Conservation (phyloP, 352 stramenopile genomes). For the Peronospora destructor region DNA sequence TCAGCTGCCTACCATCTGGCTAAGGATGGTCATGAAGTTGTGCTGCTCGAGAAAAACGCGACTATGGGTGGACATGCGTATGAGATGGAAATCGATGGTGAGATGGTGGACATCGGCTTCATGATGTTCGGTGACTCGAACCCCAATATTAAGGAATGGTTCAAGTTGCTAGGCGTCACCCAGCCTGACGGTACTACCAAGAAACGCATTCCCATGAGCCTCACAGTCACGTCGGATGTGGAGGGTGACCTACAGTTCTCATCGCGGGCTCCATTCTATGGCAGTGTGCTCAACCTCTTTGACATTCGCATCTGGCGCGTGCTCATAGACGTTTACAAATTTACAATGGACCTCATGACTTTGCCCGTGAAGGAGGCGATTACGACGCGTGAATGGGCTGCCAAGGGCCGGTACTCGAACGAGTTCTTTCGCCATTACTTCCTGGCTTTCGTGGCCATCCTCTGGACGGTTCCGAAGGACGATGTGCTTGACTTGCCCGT, state of each 20-base stretch:
- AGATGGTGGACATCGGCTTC: slow-evolving; percentile 83
- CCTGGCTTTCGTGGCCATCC: slow-evolving; percentile 77
- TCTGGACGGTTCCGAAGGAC: slow-evolving; percentile 81
- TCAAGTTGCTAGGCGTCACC: slow-evolving; percentile 79
- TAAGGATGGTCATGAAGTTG: slow-evolving; percentile 78
- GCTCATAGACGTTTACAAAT: slow-evolving; percentile 82
- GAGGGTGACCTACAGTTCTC: slow-evolving; percentile 81
- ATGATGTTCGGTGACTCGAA: slow-evolving; percentile 90
- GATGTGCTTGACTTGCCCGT: slow-evolving; percentile 78
- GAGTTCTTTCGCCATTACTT: slow-evolving; percentile 88
- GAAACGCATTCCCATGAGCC: slow-evolving; percentile 83
- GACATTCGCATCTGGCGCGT: slow-evolving; percentile 76
- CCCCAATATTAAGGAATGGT: slow-evolving; percentile 88
- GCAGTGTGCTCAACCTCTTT: slow-evolving; percentile 56
- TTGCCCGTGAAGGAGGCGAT: slow-evolving; percentile 73
- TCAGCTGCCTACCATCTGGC: slow-evolving; percentile 79
- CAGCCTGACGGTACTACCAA: slow-evolving; percentile 80
- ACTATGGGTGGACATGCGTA: slow-evolving; percentile 78
- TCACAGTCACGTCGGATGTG: slow-evolving; percentile 80
- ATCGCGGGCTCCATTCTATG: slow-evolving; percentile 68
- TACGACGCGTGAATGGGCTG: slow-evolving; percentile 73
- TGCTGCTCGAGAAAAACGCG: slow-evolving; percentile 78
- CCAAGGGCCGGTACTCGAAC: slow-evolving; percentile 59
- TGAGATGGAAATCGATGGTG: slow-evolving; percentile 81
- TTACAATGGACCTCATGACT: slow-evolving; percentile 81